A percentile compares a stretch with the other conserved stretches of the same genome.
Evolutionary conservation across 129 eudicot genomes (phyloP).

Genomic region (Daucus carota): DNA sequence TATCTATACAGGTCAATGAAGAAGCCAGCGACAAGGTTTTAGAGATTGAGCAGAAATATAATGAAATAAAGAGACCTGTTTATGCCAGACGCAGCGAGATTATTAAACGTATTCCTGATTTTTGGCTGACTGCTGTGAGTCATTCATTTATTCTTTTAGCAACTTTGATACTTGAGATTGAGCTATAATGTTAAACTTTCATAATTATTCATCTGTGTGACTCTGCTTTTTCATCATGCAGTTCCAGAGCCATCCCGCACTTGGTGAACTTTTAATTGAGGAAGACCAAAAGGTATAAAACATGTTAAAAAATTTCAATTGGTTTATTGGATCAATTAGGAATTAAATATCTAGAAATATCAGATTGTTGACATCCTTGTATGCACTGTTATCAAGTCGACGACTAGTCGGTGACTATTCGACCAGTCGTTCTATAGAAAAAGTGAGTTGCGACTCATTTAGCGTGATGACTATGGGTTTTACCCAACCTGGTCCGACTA

Average conservation of each 20-base stretch:
- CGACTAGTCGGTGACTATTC: no score
- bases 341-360: background rate
- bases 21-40: slow-evolving; percentile 48
- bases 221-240: slow-evolving; percentile 17
- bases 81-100: slow-evolving; percentile 44
- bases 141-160: background rate
- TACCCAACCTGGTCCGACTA: no score
- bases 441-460: no score
- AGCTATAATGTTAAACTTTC: background rate
- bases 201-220: slow-evolving; percentile 1
- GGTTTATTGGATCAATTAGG: background rate
- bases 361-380: background rate
- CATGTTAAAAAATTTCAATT: background rate
- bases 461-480: no score
- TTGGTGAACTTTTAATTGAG: slow-evolving; percentile 38
- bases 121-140: slow-evolving; percentile 62
- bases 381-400: no score
- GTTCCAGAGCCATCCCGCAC: slow-evolving; percentile 59
- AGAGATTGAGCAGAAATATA: slow-evolving; percentile 54
- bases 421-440: no score
- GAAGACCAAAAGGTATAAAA: slow-evolving; percentile 54
- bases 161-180: background rate
- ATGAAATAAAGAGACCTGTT: slow-evolving; percentile 45
- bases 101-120: slow-evolving; percentile 49
- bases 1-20: slow-evolving; percentile 41